phyloP scores from a whole-genome alignment of 257 asterid species.

The Marsdenia floribunda region DNA sequence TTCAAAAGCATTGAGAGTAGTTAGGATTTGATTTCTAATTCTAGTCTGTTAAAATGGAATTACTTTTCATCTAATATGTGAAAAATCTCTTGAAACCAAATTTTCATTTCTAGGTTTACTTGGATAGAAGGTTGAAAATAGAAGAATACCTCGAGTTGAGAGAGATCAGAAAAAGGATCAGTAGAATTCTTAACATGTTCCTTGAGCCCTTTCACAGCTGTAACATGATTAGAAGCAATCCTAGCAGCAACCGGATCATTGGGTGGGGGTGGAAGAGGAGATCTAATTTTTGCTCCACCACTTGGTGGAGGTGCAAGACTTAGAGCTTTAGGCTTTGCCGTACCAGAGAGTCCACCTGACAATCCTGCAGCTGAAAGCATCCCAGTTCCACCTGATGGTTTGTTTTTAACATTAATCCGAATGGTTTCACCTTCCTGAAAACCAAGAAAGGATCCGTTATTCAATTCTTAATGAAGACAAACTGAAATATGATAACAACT shows the following conservation, averaged over 20 bases:
- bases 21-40: neutral
- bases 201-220: conserved; percentile 31
- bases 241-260: conserved; percentile 61
- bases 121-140: neutral
- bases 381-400: conserved; percentile 73
- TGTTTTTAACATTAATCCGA: conserved; percentile 81
- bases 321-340: conserved; percentile 54
- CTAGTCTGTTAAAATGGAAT: neutral
- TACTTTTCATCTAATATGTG: neutral
- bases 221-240: conserved; percentile 31
- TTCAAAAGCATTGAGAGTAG: neutral
- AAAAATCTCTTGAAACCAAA: neutral
- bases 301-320: conserved; percentile 83
- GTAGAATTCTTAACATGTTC: conserved; percentile 41
- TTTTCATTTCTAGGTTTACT: neutral
- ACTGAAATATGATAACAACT: too few species aligned
- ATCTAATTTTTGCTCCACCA: conserved; percentile 60
- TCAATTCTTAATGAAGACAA: neutral
- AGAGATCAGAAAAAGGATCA: conserved; percentile 67
- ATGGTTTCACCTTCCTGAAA: conserved; percentile 95
- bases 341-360: conserved; percentile 44
- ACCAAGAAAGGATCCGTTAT: conserved; percentile 15
- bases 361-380: conserved; percentile 87
- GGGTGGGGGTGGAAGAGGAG: conserved; percentile 96
- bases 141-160: conserved; percentile 70